Conservation (phyloP, 2,329 filamentous ascomycete genomes). For the Pestalotiopsis sp. region DNA sequence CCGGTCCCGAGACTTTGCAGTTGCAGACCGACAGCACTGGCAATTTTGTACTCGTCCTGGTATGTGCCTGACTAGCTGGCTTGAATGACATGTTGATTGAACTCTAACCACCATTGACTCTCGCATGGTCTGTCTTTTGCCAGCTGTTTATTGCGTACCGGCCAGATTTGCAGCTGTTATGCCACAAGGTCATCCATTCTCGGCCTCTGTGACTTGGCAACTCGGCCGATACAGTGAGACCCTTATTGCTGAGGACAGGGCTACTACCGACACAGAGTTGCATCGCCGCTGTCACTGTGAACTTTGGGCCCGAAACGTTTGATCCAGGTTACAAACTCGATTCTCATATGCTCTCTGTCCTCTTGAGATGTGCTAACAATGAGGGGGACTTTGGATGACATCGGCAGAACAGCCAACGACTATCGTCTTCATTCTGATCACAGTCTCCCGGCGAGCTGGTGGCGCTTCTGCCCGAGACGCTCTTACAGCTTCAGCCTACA, state of each 20-base stretch:
- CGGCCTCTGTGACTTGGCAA: no score
- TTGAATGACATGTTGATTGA: neutral
- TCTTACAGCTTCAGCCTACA: no score
- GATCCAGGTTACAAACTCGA: neutral
- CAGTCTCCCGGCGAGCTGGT: no score
- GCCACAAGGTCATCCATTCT: no score
- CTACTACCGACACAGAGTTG: neutral
- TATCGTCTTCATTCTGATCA: no score
- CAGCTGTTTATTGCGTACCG: neutral
- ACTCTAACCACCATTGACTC: neutral
- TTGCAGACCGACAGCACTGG: neutral
- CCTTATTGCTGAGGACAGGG: neutral
- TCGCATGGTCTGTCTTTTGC: neutral
- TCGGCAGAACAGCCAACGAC: no score
- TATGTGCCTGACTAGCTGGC: neutral
- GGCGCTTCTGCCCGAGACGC: no score
- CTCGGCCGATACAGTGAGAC: neutral
- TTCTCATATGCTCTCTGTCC: neutral
- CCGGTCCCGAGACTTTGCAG: neutral
- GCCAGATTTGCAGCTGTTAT: neutral
- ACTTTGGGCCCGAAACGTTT: neutral
- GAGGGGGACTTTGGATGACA: neutral
- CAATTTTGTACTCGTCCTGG: neutral
- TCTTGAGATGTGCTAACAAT: neutral
- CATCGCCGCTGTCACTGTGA: neutral